A percentile compares a stretch with the other conserved stretches of the same genome.
Evolutionary conservation across 192 early-diverging fungal genomes (phyloP).

Genomic region (Backusella macrospora): DNA sequence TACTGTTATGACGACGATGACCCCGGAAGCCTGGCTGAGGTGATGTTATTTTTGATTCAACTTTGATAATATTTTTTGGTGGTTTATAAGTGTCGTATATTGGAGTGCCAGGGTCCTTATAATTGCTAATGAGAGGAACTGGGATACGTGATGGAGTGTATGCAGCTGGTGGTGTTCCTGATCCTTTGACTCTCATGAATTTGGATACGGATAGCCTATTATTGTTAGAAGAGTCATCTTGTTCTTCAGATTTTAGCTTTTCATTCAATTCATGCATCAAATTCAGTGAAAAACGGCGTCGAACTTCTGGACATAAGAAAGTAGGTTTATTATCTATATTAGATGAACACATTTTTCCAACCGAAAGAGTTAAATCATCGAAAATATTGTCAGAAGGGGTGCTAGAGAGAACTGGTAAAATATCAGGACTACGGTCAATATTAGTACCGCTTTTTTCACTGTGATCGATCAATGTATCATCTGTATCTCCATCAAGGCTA

Average conservation of each 20-base stretch:
- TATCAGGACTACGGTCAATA: neutral
- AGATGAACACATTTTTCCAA: neutral
- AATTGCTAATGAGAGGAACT: conserved; percentile 16
- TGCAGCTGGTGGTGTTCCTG: conserved; percentile 1
- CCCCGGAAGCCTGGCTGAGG: neutral
- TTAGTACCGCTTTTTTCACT: neutral
- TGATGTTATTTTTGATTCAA: neutral
- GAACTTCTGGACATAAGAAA: conserved; percentile 21
- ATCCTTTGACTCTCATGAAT: conserved; percentile 12
- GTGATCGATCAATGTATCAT: neutral
- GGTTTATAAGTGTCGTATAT: conserved; percentile 18
- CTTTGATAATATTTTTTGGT: neutral
- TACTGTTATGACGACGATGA: neutral
- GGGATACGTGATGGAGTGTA: conserved; percentile 33
- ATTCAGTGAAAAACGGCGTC: conserved; percentile 22
- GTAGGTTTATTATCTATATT: conserved; percentile 9
- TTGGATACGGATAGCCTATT: conserved; percentile 27
- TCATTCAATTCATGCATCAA: conserved; percentile 22
- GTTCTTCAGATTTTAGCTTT: conserved; percentile 21
- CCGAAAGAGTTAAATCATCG: neutral
- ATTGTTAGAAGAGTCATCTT: conserved; percentile 35
- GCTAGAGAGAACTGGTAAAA: conserved; percentile 42
- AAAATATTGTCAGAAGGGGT: conserved; percentile 22
- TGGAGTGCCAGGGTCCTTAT: conserved; percentile 11
- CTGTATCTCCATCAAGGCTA: conserved; percentile 34